These are phyloP conservation scores for Venturia pyrina DNA, from an alignment of 2,329 filamentous ascomycete species.

Conservation along the genomic window DNA sequence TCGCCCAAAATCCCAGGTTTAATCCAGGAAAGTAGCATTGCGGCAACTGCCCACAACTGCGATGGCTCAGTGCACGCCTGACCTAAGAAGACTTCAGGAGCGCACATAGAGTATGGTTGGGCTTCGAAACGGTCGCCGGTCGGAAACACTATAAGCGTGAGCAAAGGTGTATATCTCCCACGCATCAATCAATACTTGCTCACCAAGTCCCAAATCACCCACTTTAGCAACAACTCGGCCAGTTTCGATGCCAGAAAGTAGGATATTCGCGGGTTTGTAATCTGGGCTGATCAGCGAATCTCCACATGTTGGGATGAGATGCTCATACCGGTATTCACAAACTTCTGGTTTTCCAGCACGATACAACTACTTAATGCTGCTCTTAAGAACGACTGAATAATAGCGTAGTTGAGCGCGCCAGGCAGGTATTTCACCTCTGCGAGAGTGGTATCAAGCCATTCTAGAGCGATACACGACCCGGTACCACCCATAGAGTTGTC, in stretches of 20 bases:
- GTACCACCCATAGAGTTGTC: slow-evolving; percentile 11
- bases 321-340: slow-evolving; percentile 15
- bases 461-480: slow-evolving; percentile 13
- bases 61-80: slow-evolving; percentile 14
- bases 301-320: slow-evolving; percentile 5
- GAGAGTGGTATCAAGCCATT: slow-evolving; percentile 17
- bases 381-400: slow-evolving; percentile 13
- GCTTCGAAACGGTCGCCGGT: slow-evolving; percentile 12
- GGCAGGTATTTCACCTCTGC: slow-evolving; percentile 13
- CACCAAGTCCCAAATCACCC: slow-evolving; percentile 16
- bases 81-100: slow-evolving; percentile 16
- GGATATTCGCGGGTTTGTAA: slow-evolving; percentile 16
- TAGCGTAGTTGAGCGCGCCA: background rate
- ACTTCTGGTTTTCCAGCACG: slow-evolving; percentile 13
- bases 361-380: slow-evolving; percentile 14
- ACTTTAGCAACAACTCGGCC: slow-evolving; percentile 14
- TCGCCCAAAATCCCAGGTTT: slow-evolving; percentile 15
- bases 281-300: slow-evolving; percentile 14
- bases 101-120: slow-evolving; percentile 16
- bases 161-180: slow-evolving; percentile 11
- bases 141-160: slow-evolving; percentile 15
- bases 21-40: slow-evolving; percentile 15
- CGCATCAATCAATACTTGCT: slow-evolving; percentile 11
- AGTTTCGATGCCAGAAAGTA: slow-evolving; percentile 15
- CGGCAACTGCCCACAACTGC: slow-evolving; percentile 16